phyloP scores from a whole-genome alignment of 2,329 filamentous ascomycete species.

The Cladosporium austrohemisphaericum region DNA sequence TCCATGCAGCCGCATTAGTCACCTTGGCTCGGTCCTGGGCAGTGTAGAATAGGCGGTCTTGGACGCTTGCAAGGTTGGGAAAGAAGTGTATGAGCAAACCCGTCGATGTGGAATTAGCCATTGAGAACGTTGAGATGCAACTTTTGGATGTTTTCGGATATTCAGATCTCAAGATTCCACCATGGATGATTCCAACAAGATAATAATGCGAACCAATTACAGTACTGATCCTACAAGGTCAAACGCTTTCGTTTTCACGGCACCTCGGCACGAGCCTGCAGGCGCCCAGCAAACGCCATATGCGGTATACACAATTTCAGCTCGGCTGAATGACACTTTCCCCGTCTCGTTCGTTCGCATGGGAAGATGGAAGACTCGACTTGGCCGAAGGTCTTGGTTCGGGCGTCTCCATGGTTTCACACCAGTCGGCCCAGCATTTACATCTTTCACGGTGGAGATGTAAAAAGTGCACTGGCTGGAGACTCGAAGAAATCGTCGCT shows the following conservation, averaged over 20 bases:
- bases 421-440: not conserved
- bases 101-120: not conserved
- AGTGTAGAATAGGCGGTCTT: not conserved
- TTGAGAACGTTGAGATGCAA: not conserved
- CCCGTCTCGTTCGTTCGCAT: not conserved
- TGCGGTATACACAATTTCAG: not conserved
- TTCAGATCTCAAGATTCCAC: too few species aligned
- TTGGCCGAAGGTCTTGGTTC: not conserved
- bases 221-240: not conserved
- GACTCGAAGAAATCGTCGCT: too few species aligned
- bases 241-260: not conserved
- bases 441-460: not conserved
- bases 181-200: too few species aligned
- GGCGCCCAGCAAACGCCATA: not conserved
- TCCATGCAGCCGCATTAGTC: not conserved
- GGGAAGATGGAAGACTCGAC: not conserved
- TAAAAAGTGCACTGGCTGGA: not conserved
- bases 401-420: not conserved
- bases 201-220: too few species aligned
- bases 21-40: not conserved
- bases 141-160: too few species aligned
- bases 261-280: conserved; percentile 6
- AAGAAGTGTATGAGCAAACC: not conserved
- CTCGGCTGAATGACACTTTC: not conserved
- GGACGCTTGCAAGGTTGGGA: not conserved